Evolutionary conservation across 768 basidiomycete genomes (phyloP).

Genomic region (Hypholoma fasciculare): DNA sequence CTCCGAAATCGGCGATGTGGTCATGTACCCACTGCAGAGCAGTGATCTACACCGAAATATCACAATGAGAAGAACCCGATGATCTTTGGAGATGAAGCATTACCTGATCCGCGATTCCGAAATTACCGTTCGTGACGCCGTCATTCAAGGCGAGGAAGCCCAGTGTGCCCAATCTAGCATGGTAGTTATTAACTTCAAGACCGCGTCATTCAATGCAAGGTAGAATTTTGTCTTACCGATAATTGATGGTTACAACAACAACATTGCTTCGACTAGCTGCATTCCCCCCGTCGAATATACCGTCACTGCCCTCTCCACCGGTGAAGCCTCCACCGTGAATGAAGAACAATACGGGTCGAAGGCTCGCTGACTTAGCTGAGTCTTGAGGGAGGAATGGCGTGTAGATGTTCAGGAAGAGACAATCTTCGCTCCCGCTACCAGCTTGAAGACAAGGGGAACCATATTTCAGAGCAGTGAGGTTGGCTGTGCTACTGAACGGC

Average conservation of each 20-base stretch:
- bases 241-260: conserved; percentile 42
- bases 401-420: conserved; percentile 48
- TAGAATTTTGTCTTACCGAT: conserved; percentile 31
- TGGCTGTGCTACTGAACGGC: conserved; percentile 24
- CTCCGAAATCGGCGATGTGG: conserved; percentile 57
- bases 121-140: conserved; percentile 44
- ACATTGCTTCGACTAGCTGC: conserved; percentile 42
- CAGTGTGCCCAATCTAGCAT: conserved; percentile 33
- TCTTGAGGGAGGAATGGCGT: conserved; percentile 35
- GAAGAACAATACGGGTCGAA: conserved; percentile 49
- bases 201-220: conserved; percentile 11
- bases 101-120: conserved; percentile 45
- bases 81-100: conserved; percentile 10
- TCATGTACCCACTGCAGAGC: conserved; percentile 46
- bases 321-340: conserved; percentile 52
- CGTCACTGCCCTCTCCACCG: conserved; percentile 36
- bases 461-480: conserved; percentile 29
- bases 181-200: conserved; percentile 29
- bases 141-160: conserved; percentile 44
- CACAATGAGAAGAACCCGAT: too few species aligned
- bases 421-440: conserved; percentile 35
- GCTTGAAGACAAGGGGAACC: conserved; percentile 33
- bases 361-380: conserved; percentile 10
- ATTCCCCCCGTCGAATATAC: conserved; percentile 44
- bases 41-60: conserved; percentile 21